Percentiles rank a stretch among this genome's conserved stretches.
Evolutionary conservation across 768 basidiomycete genomes (phyloP).

Genomic region (Multifurca ochricompacta): DNA sequence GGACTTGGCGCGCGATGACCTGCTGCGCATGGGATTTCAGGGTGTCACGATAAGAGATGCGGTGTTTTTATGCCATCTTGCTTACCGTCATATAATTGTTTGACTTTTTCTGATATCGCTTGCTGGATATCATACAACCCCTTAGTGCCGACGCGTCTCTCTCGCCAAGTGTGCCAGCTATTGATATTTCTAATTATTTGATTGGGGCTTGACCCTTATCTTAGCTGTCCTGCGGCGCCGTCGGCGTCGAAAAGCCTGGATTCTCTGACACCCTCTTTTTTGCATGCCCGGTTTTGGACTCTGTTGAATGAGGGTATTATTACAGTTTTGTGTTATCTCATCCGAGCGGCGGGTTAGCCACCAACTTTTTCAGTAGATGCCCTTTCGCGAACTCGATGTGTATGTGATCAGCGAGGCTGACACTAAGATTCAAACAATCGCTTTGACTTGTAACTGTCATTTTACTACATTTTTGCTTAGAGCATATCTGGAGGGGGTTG

Average conservation of each 20-base stretch:
- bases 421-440: neutral
- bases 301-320: too few species aligned
- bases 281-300: too few species aligned
- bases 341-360: neutral
- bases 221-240: too few species aligned
- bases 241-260: neutral
- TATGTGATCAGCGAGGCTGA: neutral
- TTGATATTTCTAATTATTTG: too few species aligned
- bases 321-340: neutral
- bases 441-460: too few species aligned
- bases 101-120: neutral
- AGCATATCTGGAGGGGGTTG: too few species aligned
- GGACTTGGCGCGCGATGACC: constrained; percentile 31
- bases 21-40: neutral
- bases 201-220: too few species aligned
- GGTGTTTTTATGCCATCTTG: constrained; percentile 14
- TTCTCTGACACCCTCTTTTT: too few species aligned
- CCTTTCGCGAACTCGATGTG: neutral
- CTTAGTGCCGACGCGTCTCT: neutral
- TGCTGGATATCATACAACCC: neutral
- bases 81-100: constrained; percentile 9
- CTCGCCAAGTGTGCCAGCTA: neutral
- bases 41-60: constrained; percentile 2
- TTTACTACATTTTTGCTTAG: too few species aligned
- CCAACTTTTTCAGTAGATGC: neutral